Evolutionary conservation across 805 yeast genomes (phyloP).

Genomic region (Myxozyma monticola): DNA sequence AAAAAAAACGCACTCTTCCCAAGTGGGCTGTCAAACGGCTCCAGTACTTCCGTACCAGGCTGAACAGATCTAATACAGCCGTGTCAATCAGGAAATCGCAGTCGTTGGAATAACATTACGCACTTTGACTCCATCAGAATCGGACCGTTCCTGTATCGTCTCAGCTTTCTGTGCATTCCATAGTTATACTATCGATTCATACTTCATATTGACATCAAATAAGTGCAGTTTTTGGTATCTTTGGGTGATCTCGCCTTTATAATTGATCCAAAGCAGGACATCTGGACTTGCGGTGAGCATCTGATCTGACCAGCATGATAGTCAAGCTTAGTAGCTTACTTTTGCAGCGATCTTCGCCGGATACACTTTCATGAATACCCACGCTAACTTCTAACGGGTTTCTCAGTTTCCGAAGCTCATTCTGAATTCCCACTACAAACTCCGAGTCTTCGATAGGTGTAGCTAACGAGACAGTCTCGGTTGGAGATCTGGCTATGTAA

Average conservation of each 20-base stretch:
- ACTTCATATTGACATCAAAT: constrained; percentile 76
- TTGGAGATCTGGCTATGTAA: constrained; percentile 70
- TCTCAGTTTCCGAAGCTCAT: constrained; percentile 47
- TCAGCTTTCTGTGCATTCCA: neutral
- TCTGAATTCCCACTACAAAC: constrained; percentile 48
- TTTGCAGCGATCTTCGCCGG: constrained; percentile 50
- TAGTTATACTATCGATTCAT: constrained; percentile 2
- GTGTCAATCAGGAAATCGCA: neutral
- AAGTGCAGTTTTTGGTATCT: constrained; percentile 84
- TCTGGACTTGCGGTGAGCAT: constrained; percentile 39
- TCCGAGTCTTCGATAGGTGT: constrained; percentile 44
- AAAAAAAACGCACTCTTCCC: constrained; percentile 46
- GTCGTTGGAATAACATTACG: neutral
- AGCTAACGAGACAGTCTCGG: constrained; percentile 64
- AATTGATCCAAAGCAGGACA: constrained; percentile 68
- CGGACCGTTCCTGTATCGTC: constrained; percentile 70
- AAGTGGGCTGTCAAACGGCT: constrained; percentile 58
- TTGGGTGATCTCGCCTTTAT: constrained; percentile 62
- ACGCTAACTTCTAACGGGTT: constrained; percentile 63
- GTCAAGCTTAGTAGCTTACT: constrained; percentile 37
- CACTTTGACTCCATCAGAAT: constrained; percentile 64
- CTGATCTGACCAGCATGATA: neutral
- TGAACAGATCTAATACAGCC: constrained; percentile 57
- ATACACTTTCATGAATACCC: constrained; percentile 83
- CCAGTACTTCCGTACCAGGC: constrained; percentile 60